phyloP scores from a whole-genome alignment of 768 basidiomycete genomes.

The Neoboletus subvelutipes region DNA sequence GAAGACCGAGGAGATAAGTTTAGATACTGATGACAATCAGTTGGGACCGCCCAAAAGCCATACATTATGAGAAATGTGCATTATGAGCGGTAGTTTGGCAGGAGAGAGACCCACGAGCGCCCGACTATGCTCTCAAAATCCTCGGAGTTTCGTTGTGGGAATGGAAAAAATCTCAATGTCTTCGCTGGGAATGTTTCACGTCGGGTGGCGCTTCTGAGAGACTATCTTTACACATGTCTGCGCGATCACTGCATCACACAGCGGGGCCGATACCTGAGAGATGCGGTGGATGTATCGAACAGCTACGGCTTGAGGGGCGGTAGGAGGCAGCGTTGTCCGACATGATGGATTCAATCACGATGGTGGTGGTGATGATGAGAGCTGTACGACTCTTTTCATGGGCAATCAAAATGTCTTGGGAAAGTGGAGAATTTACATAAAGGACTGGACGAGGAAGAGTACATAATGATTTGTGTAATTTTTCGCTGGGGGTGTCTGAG shows the following conservation, averaged over 20 bases:
- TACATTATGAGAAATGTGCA: neutral
- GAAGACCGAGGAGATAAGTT: constrained; percentile 19
- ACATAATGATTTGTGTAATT: constrained; percentile 19
- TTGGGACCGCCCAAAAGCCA: neutral
- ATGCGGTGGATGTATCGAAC: neutral
- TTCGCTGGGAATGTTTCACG: neutral
- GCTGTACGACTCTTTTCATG: neutral
- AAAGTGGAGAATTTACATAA: constrained; percentile 32
- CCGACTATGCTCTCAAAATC: neutral
- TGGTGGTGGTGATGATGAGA: neutral
- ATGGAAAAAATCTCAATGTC: neutral
- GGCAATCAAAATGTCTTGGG: constrained; percentile 16
- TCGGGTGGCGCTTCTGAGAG: neutral
- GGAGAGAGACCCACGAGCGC: neutral
- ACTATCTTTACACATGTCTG: neutral
- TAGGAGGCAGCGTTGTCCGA: neutral
- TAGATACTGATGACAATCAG: neutral
- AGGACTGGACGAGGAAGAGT: constrained; percentile 6
- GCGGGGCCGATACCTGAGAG: neutral
- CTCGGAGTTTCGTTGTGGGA: neutral
- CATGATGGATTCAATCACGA: neutral
- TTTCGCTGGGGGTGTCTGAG: neutral
- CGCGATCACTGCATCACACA: neutral
- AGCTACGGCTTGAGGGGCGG: neutral
- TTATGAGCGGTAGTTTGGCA: neutral